Percentiles rank a stretch among this genome's conserved stretches.
phyloP scores from a whole-genome alignment of 805 yeast species.

The Debaryomyces hansenii region DNA sequence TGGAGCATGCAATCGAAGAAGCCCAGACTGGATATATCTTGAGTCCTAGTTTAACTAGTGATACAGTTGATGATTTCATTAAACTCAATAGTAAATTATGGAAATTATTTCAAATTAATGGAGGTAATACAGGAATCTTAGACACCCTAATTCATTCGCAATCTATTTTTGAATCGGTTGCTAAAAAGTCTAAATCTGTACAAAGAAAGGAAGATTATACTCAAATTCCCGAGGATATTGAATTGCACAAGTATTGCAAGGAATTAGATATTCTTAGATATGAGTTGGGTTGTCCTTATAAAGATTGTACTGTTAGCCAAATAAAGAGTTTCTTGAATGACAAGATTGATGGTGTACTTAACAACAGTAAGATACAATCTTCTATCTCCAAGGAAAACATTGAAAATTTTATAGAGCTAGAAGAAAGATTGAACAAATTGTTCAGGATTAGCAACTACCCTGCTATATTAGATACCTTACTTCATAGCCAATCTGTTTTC shows the following conservation, averaged over 20 bases:
- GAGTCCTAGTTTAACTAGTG: slow-evolving; percentile 1
- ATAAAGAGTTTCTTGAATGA: background rate
- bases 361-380: background rate
- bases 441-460: background rate
- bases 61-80: slow-evolving; percentile 3
- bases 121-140: slow-evolving; percentile 57
- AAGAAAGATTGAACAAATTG: background rate
- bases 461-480: slow-evolving; percentile 6
- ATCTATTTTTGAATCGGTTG: slow-evolving; percentile 44
- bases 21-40: slow-evolving; percentile 1
- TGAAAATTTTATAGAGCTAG: slow-evolving; percentile 21
- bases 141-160: slow-evolving; percentile 57
- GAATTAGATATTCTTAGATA: slow-evolving; percentile 5
- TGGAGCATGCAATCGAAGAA: slow-evolving; percentile 10
- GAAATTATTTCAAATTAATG: slow-evolving; percentile 45
- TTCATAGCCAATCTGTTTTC: slow-evolving; percentile 3
- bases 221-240: slow-evolving; percentile 30
- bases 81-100: slow-evolving; percentile 13
- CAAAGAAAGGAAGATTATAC: slow-evolving; percentile 13
- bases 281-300: background rate
- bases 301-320: background rate
- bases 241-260: slow-evolving; percentile 4
- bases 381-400: slow-evolving; percentile 8
- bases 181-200: slow-evolving; percentile 14
- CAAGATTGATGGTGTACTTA: background rate